A percentile compares a stretch with the other conserved stretches of the same genome.
phyloP scores from a whole-genome alignment of 2,329 filamentous ascomycete species.

The Lachnellula arida region DNA sequence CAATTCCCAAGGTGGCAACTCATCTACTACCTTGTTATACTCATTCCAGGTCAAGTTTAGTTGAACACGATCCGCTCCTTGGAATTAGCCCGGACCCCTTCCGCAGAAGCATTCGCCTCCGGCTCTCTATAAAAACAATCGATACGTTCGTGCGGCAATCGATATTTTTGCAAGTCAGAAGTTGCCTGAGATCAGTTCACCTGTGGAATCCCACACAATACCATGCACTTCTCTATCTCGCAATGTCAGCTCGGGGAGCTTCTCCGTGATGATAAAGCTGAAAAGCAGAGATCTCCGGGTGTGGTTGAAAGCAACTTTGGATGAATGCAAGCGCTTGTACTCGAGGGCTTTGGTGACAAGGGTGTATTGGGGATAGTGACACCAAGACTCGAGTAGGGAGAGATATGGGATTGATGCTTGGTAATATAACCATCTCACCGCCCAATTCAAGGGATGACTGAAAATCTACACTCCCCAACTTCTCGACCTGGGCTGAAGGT shows the following conservation, averaged over 20 bases:
- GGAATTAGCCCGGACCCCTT: slow-evolving; percentile 1
- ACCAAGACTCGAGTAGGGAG: slow-evolving; percentile 1
- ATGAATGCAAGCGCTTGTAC: slow-evolving; percentile 29
- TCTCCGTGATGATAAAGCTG: slow-evolving; percentile 33
- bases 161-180: slow-evolving; percentile 36
- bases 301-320: slow-evolving; percentile 36
- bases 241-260: slow-evolving; percentile 22
- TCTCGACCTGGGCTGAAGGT: too few relatives aligned
- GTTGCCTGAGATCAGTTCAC: slow-evolving; percentile 25
- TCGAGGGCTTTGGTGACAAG: slow-evolving; percentile 33
- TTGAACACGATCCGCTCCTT: neutral
- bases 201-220: slow-evolving; percentile 36
- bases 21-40: neutral
- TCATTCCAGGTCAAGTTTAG: neutral
- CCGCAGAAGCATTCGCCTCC: slow-evolving; percentile 29
- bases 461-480: neutral
- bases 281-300: slow-evolving; percentile 35
- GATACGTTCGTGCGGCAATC: slow-evolving; percentile 36
- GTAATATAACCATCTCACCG: too few relatives aligned
- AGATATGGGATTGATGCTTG: too few relatives aligned
- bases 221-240: slow-evolving; percentile 37
- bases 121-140: slow-evolving; percentile 39
- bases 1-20: neutral
- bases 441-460: too few relatives aligned
- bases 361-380: slow-evolving; percentile 34